Base-by-base conservation (phyloP, 345 rosid genomes). In the Ceriops decandra region DNA sequence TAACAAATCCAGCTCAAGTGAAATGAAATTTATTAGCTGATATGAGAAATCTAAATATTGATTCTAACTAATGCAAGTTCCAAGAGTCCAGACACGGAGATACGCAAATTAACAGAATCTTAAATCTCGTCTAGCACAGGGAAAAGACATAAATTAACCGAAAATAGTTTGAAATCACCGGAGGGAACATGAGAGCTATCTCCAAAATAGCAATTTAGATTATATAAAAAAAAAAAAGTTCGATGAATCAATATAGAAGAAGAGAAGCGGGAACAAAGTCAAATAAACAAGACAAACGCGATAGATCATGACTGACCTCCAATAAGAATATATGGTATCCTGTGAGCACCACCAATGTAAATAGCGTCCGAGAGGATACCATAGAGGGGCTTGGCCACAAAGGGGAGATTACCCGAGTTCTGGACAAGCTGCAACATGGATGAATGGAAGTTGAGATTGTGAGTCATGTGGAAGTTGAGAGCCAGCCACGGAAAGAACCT, bases 401-500 rank as follows among this genome's bases (percentile, higher is more conserved):
- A 87, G 16, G 98, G 97, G 57, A 93, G 85, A 75, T 84, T 84
- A 27, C 86, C 96, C 77, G 82, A 81, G 67, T 86, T 72, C 82
- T 88, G 97, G 58, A 93, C 87, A 56, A 93, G 89, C 90, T 93
- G 98, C 81, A 93, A 79, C 24, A 83, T 74, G 0, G 93, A 85
- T 6, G 98, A 96, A 56, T 82, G 81, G 74, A 88, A 75, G 31
- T 77, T 82, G 20, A 93, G 93, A 75, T 78, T 81, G 31, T 86
- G 46, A 60, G 88, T 90, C 97, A 90, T 86, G 70, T 88, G 88
- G 76, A 87, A 93, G 79, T 90, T 90, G 66, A 90, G 86, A 49
- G 93, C 89, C 77, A 93, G 75, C 97, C 97, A 93, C 49, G 98
- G 96, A 75, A 90, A 93, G 81, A 92, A 86, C 82, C 98, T 81